Evolutionary conservation across 352 stramenopile genomes (phyloP), one percentile per base, ranked within the genome.

Genomic region (Globisporangium apiculatum): DNA sequence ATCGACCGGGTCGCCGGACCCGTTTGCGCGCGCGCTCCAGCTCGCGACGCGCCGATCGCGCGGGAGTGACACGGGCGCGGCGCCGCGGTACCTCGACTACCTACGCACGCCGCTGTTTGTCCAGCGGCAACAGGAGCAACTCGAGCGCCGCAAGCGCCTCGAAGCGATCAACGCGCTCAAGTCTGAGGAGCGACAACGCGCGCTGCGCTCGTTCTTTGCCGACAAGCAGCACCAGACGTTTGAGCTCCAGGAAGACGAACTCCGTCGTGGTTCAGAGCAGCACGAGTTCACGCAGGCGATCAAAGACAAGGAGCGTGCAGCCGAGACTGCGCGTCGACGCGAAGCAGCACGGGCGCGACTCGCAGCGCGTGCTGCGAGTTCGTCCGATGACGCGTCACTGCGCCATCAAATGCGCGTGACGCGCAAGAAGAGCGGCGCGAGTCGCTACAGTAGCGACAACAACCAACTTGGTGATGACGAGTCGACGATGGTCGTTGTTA

Each of bases 41-140:
- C 53, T 51, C 7, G 54, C 64, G 5, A 36, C 50, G 5, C 63
- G 68, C 52, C 73, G 75, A n/a, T 76, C 74, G 31, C 79, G 79
- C 18, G 18, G 18, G 36, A 60, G 77, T 11, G 69, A 76, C 49
- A 24, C 18, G 18, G 76, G 65, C 36, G 73, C 79, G 0, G 56
- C 72, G 10, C 78, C 81, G 10, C 75, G 81, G 12, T 91, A 91
- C 55, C 55, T 91, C 68, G 60, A 85, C 31, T 91, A 89, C 63
- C 59, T 74, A 53, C 79, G 79, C 9, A 65, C 61, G 0, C 62
- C 68, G 1, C 70, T 65, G 5, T 91, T 80, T 54, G 60, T 62
- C 36, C 66, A 73, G 35, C 73, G 79, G 56, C 69, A 76, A 12
- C 75, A 79, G 38, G 53, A 70, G 60, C 81, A 91, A 57, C 55